These are phyloP conservation scores for Nicotiana otophora DNA, from an alignment of 257 asterid genomes.

Conservation along the genomic window DNA sequence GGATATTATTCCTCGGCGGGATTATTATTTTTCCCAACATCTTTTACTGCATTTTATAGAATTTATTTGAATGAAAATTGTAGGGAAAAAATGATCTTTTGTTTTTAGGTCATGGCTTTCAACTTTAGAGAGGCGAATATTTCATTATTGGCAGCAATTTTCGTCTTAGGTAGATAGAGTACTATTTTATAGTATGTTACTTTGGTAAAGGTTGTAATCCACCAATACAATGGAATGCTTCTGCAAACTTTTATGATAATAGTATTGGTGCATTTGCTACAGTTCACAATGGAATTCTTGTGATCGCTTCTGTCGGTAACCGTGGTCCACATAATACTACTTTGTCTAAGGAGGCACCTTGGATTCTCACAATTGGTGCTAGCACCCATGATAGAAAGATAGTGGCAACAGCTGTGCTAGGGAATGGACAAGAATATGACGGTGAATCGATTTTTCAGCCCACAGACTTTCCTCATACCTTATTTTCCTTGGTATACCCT, in stretches of 20 bases:
- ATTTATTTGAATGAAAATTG: no score
- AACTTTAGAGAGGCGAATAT: no score
- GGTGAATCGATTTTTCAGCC: slow-evolving; percentile 38
- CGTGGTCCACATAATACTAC: slow-evolving; percentile 10
- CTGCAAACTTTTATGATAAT: neutral
- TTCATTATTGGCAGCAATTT: no score
- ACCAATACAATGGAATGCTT: no score
- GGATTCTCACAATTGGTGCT: slow-evolving; percentile 47
- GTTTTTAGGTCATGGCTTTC: no score
- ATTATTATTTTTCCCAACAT: no score
- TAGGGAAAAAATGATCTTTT: no score
- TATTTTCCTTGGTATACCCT: slow-evolving; percentile 20
- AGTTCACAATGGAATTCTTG: slow-evolving; percentile 29
- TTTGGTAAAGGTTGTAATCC: no score
- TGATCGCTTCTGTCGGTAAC: slow-evolving; percentile 33
- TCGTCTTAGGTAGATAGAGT: no score
- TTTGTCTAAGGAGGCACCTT: slow-evolving; percentile 23
- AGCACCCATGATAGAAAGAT: slow-evolving; percentile 31
- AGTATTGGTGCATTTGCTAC: slow-evolving; percentile 28
- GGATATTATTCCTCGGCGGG: no score
- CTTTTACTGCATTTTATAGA: no score
- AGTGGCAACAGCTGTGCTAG: slow-evolving; percentile 25
- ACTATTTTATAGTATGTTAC: no score
- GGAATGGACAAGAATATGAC: slow-evolving; percentile 11
- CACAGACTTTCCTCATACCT: neutral